Percentiles rank a stretch among this genome's conserved stretches.
These are phyloP conservation scores for Toxoplasma gondii DNA, from an alignment of 169 alveolate genomes.

Conservation along the genomic window DNA sequence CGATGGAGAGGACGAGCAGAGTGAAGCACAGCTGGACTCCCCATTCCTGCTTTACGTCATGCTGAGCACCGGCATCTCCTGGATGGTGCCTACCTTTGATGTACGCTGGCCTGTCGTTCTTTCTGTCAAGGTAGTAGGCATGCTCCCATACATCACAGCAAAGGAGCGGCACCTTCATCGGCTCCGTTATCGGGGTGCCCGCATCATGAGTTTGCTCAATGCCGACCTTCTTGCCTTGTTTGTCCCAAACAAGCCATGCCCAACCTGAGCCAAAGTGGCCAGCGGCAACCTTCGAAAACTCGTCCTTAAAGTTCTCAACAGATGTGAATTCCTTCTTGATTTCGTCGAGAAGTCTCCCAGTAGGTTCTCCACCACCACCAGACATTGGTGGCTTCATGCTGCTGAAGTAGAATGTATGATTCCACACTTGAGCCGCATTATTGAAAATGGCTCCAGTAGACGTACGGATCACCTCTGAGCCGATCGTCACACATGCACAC, in stretches of 20 bases:
- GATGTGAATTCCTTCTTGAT: constrained; percentile 89
- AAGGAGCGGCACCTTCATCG: constrained; percentile 79
- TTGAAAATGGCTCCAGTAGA: constrained; percentile 54
- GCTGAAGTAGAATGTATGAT: constrained; percentile 95
- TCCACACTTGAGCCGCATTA: constrained; percentile 93
- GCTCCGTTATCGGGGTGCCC: constrained; percentile 58
- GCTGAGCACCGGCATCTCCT: neutral
- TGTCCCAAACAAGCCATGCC: constrained; percentile 96
- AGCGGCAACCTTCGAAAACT: constrained; percentile 84
- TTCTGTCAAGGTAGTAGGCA: constrained; percentile 90
- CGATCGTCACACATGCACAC: neutral
- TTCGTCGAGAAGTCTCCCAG: constrained; percentile 82
- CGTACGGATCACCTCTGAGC: constrained; percentile 41
- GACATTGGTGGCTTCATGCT: constrained; percentile 87
- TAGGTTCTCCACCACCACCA: constrained; percentile 89
- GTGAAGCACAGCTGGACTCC: neutral
- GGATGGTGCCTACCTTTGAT: constrained; percentile 44
- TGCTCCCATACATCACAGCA: constrained; percentile 95
- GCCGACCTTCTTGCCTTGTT: constrained; percentile 86
- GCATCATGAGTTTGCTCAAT: constrained; percentile 78
- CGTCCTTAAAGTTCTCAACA: constrained; percentile 83
- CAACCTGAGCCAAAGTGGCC: constrained; percentile 98
- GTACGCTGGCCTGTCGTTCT: constrained; percentile 81
- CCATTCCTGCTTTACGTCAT: neutral
- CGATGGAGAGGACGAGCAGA: neutral